These are phyloP conservation scores for Zygosaccharomyces sapae DNA, from an alignment of 1,139 yeast species.

Conservation along the genomic window DNA sequence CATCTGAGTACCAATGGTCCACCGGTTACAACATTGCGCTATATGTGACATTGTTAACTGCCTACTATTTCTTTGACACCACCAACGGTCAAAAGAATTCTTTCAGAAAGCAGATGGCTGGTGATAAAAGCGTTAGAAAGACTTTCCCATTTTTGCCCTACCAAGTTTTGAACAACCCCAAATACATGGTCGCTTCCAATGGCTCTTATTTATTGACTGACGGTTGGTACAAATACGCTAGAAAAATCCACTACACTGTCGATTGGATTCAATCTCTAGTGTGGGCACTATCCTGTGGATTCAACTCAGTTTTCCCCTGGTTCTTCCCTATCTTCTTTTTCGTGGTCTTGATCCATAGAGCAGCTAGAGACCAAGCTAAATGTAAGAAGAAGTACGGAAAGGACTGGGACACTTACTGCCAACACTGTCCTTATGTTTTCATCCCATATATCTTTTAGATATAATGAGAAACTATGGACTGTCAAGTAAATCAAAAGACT, in stretches of 20 bases:
- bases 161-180: slow-evolving; percentile 76
- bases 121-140: slow-evolving; percentile 69
- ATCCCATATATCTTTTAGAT: slow-evolving; percentile 83
- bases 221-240: slow-evolving; percentile 90
- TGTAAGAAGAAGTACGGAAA: slow-evolving; percentile 84
- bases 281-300: slow-evolving; percentile 93
- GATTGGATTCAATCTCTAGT: slow-evolving; percentile 83
- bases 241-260: slow-evolving; percentile 93
- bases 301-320: slow-evolving; percentile 86
- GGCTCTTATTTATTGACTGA: slow-evolving; percentile 84
- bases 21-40: slow-evolving; percentile 52
- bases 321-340: slow-evolving; percentile 91
- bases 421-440: slow-evolving; percentile 87
- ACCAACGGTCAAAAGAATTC: slow-evolving; percentile 93
- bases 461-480: no score
- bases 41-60: slow-evolving; percentile 53
- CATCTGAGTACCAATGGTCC: slow-evolving; percentile 75
- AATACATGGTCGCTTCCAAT: slow-evolving; percentile 73
- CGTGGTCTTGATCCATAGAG: slow-evolving; percentile 81
- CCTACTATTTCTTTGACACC: slow-evolving; percentile 92
- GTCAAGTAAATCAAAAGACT: no score
- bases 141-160: slow-evolving; percentile 91
- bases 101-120: slow-evolving; percentile 82
- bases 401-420: slow-evolving; percentile 85
- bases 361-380: slow-evolving; percentile 77